Evolutionary conservation across 805 yeast genomes (phyloP), one percentile per base, ranked within the genome.

Genomic region (Ogataea parapolymorpha): DNA sequence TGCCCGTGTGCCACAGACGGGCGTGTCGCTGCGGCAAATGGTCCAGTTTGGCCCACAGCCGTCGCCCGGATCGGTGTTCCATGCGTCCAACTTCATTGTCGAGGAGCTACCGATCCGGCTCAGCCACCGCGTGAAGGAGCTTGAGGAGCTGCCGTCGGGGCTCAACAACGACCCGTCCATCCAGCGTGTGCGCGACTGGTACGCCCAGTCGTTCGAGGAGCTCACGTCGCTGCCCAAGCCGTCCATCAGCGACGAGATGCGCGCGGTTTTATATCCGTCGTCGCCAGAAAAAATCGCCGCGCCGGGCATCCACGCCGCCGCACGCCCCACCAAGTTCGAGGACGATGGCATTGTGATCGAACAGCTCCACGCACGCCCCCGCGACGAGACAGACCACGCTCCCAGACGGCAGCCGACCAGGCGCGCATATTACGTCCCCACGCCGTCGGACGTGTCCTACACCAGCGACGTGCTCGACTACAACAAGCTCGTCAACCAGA

Each of bases 21-120:
- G 95, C 1, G 87, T 88, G 3, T 81, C 89, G 3, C 66, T 88
- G 45, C 72, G 88, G 43, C 95, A 87, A 61, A 87, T 88, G 95
- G 96, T 88, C 14, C 93, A 85, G 58, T 85, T 88, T 66, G 96
- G 96, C 3, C 80, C 82, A 8, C 68, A 74, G 32, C 93, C 95
- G 6, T 72, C 77, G 24, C 85, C 85, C 11, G 95, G 95, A 3
- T 76, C 85, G 9, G 67, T 86, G 29, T 89, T 84, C 59, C 74
- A 85, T 34, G 95, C 95, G 0, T 82, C 90, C 6, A 85, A 83
- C 59, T 88, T 88, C 58, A 80, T 85, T 8, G 86, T 84, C 1
- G 87, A 86, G 56, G 96, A 89, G 61, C 71, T 89, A 26, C 96
- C 96, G 1, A 85, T 88, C 30, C 71, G 96, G 45, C 70, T 88